Conservation (phyloP, 2,329 filamentous ascomycete genomes). For the Coniochaeta ligniaria region DNA sequence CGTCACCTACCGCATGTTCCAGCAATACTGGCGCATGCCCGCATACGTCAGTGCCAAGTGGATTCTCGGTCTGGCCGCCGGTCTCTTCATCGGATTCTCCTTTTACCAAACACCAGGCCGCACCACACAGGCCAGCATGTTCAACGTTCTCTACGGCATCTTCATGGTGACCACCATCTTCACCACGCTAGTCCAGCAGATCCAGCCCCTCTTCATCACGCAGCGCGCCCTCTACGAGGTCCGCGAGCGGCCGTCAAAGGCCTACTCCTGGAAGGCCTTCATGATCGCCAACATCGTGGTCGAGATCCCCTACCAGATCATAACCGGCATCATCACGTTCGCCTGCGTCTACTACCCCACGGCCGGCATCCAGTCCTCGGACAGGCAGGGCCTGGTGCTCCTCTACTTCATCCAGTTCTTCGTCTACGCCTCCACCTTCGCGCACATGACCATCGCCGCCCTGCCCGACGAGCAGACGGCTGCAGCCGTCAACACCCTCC, state of each 20-base stretch:
- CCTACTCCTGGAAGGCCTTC: conserved; percentile 71
- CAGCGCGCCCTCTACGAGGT: conserved; percentile 72
- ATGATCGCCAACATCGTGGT: conserved; percentile 64
- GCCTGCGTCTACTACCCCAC: conserved; percentile 63
- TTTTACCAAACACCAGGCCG: conserved; percentile 45
- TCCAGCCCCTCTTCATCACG: conserved; percentile 70
- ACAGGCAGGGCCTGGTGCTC: conserved; percentile 58
- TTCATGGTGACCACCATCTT: conserved; percentile 76
- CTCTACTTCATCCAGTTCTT: conserved; percentile 60
- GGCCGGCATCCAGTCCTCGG: conserved; percentile 36
- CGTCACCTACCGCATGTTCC: conserved; percentile 63
- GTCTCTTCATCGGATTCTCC: conserved; percentile 69
- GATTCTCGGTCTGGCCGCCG: conserved; percentile 48
- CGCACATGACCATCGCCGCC: conserved; percentile 65
- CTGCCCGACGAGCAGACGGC: conserved; percentile 64
- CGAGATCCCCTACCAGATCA: conserved; percentile 64
- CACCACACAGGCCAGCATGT: conserved; percentile 58
- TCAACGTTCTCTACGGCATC: conserved; percentile 66
- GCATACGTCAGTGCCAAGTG: conserved; percentile 71
- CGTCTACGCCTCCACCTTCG: conserved; percentile 65
- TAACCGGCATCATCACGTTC: conserved; percentile 57
- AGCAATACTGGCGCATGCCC: conserved; percentile 79
- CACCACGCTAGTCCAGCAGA: conserved; percentile 60
- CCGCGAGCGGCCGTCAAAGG: conserved; percentile 65
- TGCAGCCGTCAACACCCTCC: conserved; percentile 52